Base-by-base conservation (phyloP, 2,329 filamentous ascomycete genomes). In the Huntiella savannae region DNA sequence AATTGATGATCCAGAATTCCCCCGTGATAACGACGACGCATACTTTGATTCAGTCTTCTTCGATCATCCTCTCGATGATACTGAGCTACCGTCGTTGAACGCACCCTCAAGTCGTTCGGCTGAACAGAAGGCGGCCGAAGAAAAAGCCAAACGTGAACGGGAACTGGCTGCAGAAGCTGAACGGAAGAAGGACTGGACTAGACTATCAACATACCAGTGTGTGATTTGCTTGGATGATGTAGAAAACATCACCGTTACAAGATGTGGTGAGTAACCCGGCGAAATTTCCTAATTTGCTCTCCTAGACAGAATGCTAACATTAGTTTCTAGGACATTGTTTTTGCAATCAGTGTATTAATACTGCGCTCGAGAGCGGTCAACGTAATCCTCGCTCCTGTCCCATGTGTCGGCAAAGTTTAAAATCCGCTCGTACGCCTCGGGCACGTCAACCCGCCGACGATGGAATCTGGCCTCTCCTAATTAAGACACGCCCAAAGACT, bases 141-240 rank as follows among this genome's bases (percentile, higher is more conserved):
- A 16, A 44, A 33, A 44, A 8, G 32, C 15, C 32, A 16, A 49
- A 13, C 38, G 33, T 11, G 43, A 40, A 3, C 33, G 17, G 13
- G 40, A 47, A 15, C 40, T 43, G 48, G 45, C 35, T 10, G 48
- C 61, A 63, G 50, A 63, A 63, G 8, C 12, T 10, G 46, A 61
- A 63, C 43, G 68, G 71, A 34, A 47, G 47, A 43, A 70, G 67
- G 8, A 64, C 28, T 49, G 59, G 43, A 57, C 65, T 54, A 74
- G 71, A 56, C 58, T 80, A 12, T 63, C 66, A 39, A 62, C 63
- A 3, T 75, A 78, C 41, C 72, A 79, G 58, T 80, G 76, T 51
- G 73, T 75, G 38, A 79, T 80, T 49, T 80, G 76, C 59, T 75
- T 79, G 72, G 76, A 79, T 50, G 65, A 73, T 50, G 69, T 65